phyloP scores from a whole-genome alignment of 2,329 filamentous ascomycete genomes.

The Apiospora hydei region DNA sequence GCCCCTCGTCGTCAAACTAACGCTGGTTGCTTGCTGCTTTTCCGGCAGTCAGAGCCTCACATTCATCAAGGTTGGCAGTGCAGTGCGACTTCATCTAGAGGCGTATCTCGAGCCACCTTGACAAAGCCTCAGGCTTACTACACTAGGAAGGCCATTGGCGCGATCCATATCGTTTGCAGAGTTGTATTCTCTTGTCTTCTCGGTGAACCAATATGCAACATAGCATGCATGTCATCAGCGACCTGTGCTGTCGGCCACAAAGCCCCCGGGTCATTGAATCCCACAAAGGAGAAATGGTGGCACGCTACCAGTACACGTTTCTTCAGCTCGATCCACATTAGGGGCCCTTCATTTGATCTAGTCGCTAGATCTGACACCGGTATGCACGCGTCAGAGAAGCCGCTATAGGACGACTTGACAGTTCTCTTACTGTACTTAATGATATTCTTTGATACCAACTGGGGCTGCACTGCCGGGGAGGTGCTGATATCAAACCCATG shows the following conservation, averaged over 20 bases:
- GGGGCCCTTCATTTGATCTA: not conserved
- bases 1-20: not conserved
- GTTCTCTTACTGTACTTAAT: not conserved
- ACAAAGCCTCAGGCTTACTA: slow-evolving; percentile 1
- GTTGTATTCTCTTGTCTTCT: not conserved
- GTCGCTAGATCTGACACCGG: not conserved
- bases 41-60: not conserved
- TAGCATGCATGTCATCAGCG: not conserved
- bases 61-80: not conserved
- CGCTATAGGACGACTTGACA: not conserved
- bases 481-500: not conserved
- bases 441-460: not conserved
- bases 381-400: not conserved
- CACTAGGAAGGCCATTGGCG: not conserved
- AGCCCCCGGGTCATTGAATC: no score
- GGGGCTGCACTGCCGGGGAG: not conserved
- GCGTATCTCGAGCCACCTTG: not conserved
- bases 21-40: not conserved
- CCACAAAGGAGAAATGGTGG: not conserved
- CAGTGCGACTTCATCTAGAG: not conserved
- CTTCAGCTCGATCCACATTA: not conserved
- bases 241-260: not conserved
- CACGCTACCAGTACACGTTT: not conserved
- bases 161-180: not conserved
- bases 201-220: not conserved